phyloP scores from a whole-genome alignment of 2,329 filamentous ascomycete species.

The Fusarium robinianum region DNA sequence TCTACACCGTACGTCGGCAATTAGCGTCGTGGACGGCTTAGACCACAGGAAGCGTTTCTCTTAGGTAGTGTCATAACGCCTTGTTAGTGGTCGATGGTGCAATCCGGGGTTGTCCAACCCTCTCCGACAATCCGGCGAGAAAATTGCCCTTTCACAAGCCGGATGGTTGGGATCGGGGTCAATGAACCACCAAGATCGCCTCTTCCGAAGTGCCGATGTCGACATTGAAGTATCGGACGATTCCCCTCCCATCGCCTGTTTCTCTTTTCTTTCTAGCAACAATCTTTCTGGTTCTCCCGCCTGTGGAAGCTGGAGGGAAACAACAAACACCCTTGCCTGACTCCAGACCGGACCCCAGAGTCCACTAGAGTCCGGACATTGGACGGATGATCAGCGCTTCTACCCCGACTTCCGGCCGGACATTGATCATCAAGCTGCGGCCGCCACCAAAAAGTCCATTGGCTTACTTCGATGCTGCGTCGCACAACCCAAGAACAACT shows the following conservation, averaged over 20 bases:
- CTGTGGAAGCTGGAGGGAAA: no score
- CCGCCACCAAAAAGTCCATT: constrained; percentile 19
- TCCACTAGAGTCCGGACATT: constrained; percentile 12
- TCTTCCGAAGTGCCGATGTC: constrained; percentile 33
- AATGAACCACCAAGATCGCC: constrained; percentile 24
- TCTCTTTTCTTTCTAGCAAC: neutral
- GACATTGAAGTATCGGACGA: constrained; percentile 33
- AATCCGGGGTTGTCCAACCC: constrained; percentile 34
- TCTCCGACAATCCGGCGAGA: constrained; percentile 22
- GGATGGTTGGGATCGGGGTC: constrained; percentile 11
- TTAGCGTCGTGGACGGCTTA: no score
- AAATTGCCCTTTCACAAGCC: constrained; percentile 1
- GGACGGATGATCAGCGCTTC: constrained; percentile 18
- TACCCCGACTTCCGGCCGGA: constrained; percentile 22
- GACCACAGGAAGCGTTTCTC: constrained; percentile 4
- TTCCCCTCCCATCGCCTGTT: constrained; percentile 4
- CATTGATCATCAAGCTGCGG: constrained; percentile 20
- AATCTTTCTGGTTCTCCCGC: no score
- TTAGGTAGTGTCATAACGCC: constrained; percentile 34
- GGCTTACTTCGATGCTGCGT: no score
- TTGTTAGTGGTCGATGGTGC: constrained; percentile 38
- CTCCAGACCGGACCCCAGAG: constrained; percentile 13
- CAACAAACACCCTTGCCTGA: no score
- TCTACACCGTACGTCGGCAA: no score
- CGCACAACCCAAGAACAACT: constrained; percentile 29